Percentiles rank a stretch among this genome's conserved stretches.
These are phyloP conservation scores for Chenopodium berlandieri DNA, from an alignment of 148 eudicot genomes.

Conservation along the genomic window DNA sequence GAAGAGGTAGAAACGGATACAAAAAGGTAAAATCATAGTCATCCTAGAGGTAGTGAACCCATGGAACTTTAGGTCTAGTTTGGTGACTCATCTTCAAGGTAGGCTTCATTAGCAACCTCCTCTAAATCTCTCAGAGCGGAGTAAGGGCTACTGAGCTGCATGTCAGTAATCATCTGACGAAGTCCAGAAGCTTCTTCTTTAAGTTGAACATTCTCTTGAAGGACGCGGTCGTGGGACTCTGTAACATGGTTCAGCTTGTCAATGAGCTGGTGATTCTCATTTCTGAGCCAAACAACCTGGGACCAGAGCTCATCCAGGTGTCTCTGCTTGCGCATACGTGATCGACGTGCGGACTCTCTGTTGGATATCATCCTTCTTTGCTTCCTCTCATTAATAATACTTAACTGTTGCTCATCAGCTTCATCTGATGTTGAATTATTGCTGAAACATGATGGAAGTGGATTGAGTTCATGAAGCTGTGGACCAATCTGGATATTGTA, in stretches of 20 bases:
- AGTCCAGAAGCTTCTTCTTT: constrained; percentile 72
- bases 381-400: constrained; percentile 79
- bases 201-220: constrained; percentile 74
- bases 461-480: constrained; percentile 46
- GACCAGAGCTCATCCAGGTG: constrained; percentile 91
- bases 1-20: constrained; percentile 10
- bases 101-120: constrained; percentile 49
- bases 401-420: constrained; percentile 75
- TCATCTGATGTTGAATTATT: constrained; percentile 88
- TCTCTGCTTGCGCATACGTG: constrained; percentile 95
- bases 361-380: constrained; percentile 95
- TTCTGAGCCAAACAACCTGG: constrained; percentile 71
- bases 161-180: constrained; percentile 68
- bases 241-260: constrained; percentile 64
- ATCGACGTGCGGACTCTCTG: constrained; percentile 87
- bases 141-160: constrained; percentile 69
- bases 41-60: constrained; percentile 11
- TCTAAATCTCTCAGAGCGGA: constrained; percentile 55
- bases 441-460: constrained; percentile 52
- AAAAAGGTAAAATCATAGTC: constrained; percentile 17
- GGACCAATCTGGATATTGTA: constrained; percentile 49
- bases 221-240: constrained; percentile 52
- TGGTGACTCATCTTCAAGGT: constrained; percentile 38
- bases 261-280: constrained; percentile 71
- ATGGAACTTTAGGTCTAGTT: constrained; percentile 34